Percentiles rank a stretch among this genome's conserved stretches.
Conservation (phyloP, 352 stramenopile species). For the Phytophthora boehmeriae region DNA sequence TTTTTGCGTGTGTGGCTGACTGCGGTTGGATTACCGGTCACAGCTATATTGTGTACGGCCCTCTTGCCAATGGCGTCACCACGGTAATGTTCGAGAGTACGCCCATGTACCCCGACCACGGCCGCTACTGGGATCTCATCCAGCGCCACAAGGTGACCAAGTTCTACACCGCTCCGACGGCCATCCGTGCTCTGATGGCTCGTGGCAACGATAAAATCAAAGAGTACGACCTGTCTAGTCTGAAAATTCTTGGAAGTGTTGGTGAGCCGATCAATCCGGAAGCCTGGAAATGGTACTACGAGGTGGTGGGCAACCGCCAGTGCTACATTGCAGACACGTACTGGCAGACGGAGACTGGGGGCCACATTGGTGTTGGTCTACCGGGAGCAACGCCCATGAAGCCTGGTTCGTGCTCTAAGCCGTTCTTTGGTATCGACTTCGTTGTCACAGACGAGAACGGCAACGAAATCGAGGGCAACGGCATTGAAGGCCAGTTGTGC, state of each 20-base stretch:
- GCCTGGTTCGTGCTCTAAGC: constrained; percentile 94
- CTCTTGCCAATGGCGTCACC: constrained; percentile 94
- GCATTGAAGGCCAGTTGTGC: constrained; percentile 94
- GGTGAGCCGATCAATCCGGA: constrained; percentile 99
- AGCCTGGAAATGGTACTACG: constrained; percentile 96
- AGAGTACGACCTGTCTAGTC: constrained; percentile 62
- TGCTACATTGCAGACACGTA: constrained; percentile 97
- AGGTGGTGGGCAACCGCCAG: constrained; percentile 82
- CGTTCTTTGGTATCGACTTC: constrained; percentile 96
- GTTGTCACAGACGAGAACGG: constrained; percentile 83
- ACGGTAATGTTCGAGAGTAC: constrained; percentile 99
- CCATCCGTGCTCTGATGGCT: constrained; percentile 97
- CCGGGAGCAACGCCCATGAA: constrained; percentile 88
- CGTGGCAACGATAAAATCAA: constrained; percentile 91
- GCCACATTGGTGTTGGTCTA: constrained; percentile 94
- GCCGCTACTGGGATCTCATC: constrained; percentile 97
- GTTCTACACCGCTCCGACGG: constrained; percentile 94
- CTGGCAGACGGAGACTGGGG: constrained; percentile 98
- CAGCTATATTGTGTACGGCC: constrained; percentile 97
- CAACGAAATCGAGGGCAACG: constrained; percentile 84
- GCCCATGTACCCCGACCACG: constrained; percentile 94
- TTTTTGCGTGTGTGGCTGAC: constrained; percentile 95
- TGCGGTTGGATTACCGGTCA: constrained; percentile 97
- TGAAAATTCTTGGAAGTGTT: constrained; percentile 96
- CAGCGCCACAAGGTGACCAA: constrained; percentile 96